These are phyloP conservation scores for Lotmaria passim DNA, from an alignment of 208 protist genomes.

Conservation along the genomic window DNA sequence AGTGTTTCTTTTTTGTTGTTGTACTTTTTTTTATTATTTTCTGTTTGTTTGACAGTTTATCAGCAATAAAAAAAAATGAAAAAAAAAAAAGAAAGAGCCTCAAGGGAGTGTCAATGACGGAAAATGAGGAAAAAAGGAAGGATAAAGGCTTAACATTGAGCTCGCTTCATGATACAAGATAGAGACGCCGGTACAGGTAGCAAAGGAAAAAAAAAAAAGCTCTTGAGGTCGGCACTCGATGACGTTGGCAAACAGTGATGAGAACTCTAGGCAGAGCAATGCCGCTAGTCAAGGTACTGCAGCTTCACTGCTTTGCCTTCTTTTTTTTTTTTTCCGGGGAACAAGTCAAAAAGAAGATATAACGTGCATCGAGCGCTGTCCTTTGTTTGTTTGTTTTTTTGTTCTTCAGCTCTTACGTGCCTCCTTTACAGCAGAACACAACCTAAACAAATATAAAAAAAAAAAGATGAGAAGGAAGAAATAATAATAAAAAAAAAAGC, in stretches of 20 bases:
- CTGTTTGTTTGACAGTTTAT: neutral
- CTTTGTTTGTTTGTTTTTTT: neutral
- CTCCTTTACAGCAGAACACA: slow-evolving; percentile 15
- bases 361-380: neutral
- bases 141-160: too few relatives aligned
- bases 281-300: too few relatives aligned
- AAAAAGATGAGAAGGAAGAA: slow-evolving; percentile 7
- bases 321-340: neutral
- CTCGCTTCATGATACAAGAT: too few relatives aligned
- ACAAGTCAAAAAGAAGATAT: neutral
- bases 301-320: neutral
- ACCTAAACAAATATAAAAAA: slow-evolving; percentile 2
- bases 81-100: too few relatives aligned
- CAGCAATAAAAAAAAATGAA: neutral
- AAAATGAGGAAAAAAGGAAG: too few relatives aligned
- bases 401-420: neutral
- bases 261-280: too few relatives aligned
- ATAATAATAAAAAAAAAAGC: slow-evolving; percentile 15
- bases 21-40: neutral
- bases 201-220: too few relatives aligned
- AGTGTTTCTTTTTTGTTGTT: neutral
- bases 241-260: too few relatives aligned
- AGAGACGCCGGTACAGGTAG: too few relatives aligned
- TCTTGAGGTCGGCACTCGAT: too few relatives aligned
- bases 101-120: too few relatives aligned